phyloP scores from a whole-genome alignment of 192 early-diverging fungal species.

The Coemansia aciculifera region DNA sequence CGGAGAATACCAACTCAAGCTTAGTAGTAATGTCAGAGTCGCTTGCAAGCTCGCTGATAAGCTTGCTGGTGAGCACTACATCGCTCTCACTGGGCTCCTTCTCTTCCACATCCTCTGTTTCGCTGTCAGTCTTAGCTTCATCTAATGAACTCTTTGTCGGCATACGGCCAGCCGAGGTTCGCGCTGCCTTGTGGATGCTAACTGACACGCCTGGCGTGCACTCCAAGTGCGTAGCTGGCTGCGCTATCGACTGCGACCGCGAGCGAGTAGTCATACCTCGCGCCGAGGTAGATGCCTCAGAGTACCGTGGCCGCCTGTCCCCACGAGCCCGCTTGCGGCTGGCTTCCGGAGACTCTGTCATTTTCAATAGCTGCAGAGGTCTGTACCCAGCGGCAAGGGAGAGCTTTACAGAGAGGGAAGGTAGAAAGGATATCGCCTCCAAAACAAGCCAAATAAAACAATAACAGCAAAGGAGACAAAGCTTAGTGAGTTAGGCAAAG shows the following conservation, averaged over 20 bases:
- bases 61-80: slow-evolving; percentile 26
- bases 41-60: slow-evolving; percentile 19
- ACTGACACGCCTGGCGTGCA: not conserved
- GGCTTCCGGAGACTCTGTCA: slow-evolving; percentile 35
- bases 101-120: not conserved
- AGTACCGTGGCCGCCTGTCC: slow-evolving; percentile 23
- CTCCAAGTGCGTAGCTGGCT: not conserved
- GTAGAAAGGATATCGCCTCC: not conserved
- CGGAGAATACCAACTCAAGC: slow-evolving; percentile 37
- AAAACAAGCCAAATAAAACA: not conserved
- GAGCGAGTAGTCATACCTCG: slow-evolving; percentile 45
- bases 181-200: not conserved
- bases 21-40: slow-evolving; percentile 34
- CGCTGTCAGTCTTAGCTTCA: not conserved
- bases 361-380: slow-evolving; percentile 6
- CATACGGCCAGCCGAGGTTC: slow-evolving; percentile 3
- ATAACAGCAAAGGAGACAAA: not conserved
- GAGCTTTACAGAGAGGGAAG: not conserved
- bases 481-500: not conserved
- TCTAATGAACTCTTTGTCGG: not conserved
- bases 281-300: slow-evolving; percentile 14
- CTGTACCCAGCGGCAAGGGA: not conserved
- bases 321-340: slow-evolving; percentile 43
- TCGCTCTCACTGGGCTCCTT: not conserved
- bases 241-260: slow-evolving; percentile 40